phyloP scores from a whole-genome alignment of 1,139 yeast genomes.

The Ogataea hybrid region DNA sequence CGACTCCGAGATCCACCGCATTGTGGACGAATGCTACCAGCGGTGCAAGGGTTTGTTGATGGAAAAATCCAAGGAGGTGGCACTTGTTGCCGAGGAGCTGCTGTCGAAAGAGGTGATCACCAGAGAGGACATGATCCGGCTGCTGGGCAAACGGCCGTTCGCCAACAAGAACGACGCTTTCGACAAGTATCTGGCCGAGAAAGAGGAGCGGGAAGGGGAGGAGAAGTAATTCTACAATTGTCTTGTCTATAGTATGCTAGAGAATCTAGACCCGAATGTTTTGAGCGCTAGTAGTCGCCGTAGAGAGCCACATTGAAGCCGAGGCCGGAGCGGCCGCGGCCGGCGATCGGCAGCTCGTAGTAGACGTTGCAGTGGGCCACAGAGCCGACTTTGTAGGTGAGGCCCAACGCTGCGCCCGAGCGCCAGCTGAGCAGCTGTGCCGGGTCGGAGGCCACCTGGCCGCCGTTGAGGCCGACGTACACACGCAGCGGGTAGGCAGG shows the following conservation, averaged over 20 bases:
- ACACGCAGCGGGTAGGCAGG: conserved; percentile 37
- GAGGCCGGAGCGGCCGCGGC: conserved; percentile 41
- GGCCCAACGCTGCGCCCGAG: conserved; percentile 26
- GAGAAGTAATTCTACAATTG: conserved; percentile 1
- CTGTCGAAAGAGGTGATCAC: conserved; percentile 70
- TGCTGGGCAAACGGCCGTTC: conserved; percentile 75
- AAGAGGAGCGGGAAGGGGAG: conserved; percentile 5
- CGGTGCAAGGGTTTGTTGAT: conserved; percentile 53
- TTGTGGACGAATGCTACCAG: conserved; percentile 52
- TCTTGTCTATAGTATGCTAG: conserved; percentile 6
- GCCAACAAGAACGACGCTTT: conserved; percentile 78
- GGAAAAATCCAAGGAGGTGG: conserved; percentile 62
- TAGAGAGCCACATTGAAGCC: conserved; percentile 46
- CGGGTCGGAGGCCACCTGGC: conserved; percentile 20
- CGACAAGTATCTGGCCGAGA: conserved; percentile 63
- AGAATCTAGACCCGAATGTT: neutral
- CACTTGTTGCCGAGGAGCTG: conserved; percentile 66
- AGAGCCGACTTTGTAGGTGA: conserved; percentile 43
- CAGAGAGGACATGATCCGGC: conserved; percentile 74
- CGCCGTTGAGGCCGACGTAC: conserved; percentile 36
- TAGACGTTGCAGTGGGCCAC: conserved; percentile 50
- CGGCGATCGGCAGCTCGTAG: conserved; percentile 39
- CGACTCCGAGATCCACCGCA: conserved; percentile 63
- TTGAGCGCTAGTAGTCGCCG: conserved; percentile 20
- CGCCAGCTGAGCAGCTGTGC: conserved; percentile 9